Conservation (phyloP, 441 rosid genomes). For the Geranium incanum region DNA sequence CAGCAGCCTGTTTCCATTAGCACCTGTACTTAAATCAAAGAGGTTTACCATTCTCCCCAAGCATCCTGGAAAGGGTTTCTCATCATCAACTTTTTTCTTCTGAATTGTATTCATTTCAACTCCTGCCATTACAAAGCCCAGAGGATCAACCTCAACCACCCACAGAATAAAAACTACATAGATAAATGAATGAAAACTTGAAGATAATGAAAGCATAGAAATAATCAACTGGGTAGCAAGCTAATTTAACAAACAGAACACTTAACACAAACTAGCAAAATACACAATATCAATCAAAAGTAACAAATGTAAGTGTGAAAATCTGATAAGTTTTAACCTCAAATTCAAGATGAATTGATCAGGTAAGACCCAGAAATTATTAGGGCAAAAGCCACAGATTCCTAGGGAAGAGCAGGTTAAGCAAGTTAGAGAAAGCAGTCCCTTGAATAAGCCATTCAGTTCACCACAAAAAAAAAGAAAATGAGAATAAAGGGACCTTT, state of each 20-base stretch:
- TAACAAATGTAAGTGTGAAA: not conserved
- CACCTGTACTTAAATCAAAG: conserved; percentile 55
- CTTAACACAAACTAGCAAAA: not conserved
- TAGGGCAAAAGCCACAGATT: not conserved
- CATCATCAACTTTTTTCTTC: conserved; percentile 40
- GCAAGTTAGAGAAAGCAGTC: not conserved
- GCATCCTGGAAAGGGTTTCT: conserved; percentile 66
- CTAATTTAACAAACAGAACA: not conserved
- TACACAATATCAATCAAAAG: not conserved
- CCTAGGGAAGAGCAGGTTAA: conserved; percentile 10
- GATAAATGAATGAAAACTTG: too few species aligned
- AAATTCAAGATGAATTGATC: not conserved
- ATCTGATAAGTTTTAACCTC: not conserved
- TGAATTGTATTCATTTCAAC: conserved; percentile 47
- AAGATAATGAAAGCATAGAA: not conserved
- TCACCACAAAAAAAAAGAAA: conserved; percentile 8
- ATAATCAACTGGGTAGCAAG: not conserved
- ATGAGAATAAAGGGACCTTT: conserved; percentile 3
- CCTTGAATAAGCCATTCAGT: conserved; percentile 20
- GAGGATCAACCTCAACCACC: not conserved
- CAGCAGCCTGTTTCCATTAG: conserved; percentile 58
- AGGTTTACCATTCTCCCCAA: conserved; percentile 85
- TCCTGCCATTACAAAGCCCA: conserved; percentile 32
- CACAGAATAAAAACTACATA: not conserved
- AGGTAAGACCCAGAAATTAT: not conserved